phyloP scores from a whole-genome alignment of 1,284 basidiomycete genomes.

The Marasmius fiardii region DNA sequence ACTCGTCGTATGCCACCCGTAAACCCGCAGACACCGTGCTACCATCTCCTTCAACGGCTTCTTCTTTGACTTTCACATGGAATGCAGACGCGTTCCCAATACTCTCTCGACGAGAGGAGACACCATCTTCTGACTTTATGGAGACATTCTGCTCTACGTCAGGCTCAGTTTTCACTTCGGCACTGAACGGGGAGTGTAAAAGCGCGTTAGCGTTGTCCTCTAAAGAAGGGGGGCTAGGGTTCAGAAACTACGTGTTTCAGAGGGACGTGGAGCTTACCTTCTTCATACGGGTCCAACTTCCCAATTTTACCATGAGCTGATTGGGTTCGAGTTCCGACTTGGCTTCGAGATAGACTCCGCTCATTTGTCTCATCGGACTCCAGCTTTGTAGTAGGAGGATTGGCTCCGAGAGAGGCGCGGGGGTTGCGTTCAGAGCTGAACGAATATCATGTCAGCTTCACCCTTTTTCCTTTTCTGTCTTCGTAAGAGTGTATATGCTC shows the following conservation, averaged over 20 bases:
- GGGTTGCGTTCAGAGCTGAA: too few species aligned
- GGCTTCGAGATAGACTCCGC: neutral
- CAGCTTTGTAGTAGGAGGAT: neutral
- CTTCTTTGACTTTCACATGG: too few species aligned
- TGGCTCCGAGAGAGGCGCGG: too few species aligned
- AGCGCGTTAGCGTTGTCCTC: neutral
- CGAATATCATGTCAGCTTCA: too few species aligned
- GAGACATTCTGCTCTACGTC: neutral
- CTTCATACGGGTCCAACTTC: slow-evolving; percentile 2
- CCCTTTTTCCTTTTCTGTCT: too few species aligned
- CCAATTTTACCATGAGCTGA: neutral
- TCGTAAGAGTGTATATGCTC: too few species aligned
- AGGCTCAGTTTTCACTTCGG: neutral
- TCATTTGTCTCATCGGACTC: neutral
- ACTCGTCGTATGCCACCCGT: neutral
- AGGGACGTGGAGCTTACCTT: neutral
- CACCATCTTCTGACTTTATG: neutral
- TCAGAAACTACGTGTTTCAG: neutral
- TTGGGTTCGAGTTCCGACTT: neutral
- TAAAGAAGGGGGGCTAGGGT: neutral
- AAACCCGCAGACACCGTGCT: neutral
- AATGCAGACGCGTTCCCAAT: neutral
- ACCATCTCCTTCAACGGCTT: neutral
- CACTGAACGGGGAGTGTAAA: neutral
- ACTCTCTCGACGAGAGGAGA: neutral